These are phyloP conservation scores for Asclepias syriaca DNA, from an alignment of 257 asterid genomes.

Conservation along the genomic window DNA sequence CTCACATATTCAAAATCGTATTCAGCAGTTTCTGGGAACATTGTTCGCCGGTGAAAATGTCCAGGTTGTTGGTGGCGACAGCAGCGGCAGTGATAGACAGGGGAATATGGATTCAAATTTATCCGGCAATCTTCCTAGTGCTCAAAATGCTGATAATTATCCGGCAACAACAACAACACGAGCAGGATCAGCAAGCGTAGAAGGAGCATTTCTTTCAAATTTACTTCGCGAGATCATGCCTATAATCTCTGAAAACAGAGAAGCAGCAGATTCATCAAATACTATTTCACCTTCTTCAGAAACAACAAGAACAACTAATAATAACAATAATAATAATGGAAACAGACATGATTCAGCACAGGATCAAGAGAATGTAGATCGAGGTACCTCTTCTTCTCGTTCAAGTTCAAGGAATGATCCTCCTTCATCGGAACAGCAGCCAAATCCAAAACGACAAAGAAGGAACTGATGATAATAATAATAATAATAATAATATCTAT, in stretches of 20 bases:
- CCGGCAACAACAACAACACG: conserved; percentile 17
- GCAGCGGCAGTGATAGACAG: conserved; percentile 17
- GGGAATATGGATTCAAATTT: conserved; percentile 18
- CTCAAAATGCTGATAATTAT: conserved; percentile 37
- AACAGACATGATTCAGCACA: conserved; percentile 5
- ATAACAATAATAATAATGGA: conserved; percentile 1
- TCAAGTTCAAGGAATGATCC: conserved; percentile 23
- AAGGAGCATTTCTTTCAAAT: conserved; percentile 59
- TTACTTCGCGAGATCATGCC: conserved; percentile 77
- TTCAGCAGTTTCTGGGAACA: conserved; percentile 55
- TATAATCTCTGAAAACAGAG: conserved; percentile 45
- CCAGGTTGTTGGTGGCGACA: conserved; percentile 13
- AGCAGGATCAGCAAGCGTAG: conserved; percentile 37
- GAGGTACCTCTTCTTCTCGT: conserved; percentile 39
- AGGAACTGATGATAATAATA: conserved; percentile 6
- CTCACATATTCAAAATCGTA: conserved; percentile 39
- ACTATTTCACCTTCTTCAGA: conserved; percentile 10
- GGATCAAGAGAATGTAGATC: conserved; percentile 20
- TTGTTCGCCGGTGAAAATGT: conserved; percentile 46
- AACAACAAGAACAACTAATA: background rate
- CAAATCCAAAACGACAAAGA: conserved; percentile 53
- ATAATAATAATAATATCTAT: no score
- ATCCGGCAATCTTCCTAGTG: conserved; percentile 24
- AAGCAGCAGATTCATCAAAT: conserved; percentile 30
- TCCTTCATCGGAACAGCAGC: conserved; percentile 19